Percentiles rank a stretch among this genome's conserved stretches.
These are phyloP conservation scores for Seiridium unicorne DNA, from an alignment of 2,329 filamentous ascomycete species.

Conservation along the genomic window DNA sequence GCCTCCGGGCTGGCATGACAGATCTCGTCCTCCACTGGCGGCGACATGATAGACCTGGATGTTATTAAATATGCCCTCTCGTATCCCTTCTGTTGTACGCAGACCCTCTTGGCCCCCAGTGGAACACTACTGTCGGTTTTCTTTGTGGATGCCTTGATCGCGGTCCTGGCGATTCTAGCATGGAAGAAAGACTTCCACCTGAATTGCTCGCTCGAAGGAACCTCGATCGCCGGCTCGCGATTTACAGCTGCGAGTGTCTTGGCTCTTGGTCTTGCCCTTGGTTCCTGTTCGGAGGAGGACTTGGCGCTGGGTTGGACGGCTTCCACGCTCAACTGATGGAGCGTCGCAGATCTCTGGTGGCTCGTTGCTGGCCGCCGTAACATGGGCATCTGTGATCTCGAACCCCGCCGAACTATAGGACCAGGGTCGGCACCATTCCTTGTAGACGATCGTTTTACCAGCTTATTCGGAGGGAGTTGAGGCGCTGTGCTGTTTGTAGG, in stretches of 20 bases:
- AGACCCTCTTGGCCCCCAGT: conserved; percentile 25
- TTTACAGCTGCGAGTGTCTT: conserved; percentile 21
- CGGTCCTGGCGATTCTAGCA: conserved; percentile 28
- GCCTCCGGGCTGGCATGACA: conserved; percentile 6
- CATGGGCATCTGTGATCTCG: conserved; percentile 61
- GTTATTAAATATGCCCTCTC: conserved; percentile 36
- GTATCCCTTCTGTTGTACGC: conserved; percentile 28
- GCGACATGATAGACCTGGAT: conserved; percentile 24
- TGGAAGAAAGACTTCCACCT: conserved; percentile 61
- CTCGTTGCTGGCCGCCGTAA: conserved; percentile 75
- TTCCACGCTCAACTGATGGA: conserved; percentile 49
- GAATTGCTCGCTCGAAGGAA: conserved; percentile 14
- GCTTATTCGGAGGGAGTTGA: conserved; percentile 66
- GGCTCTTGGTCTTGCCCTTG: conserved; percentile 18
- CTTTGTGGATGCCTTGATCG: conserved; percentile 18
- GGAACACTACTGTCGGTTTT: conserved; percentile 25
- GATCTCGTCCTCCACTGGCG: conserved; percentile 11
- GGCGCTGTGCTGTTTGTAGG: conserved; percentile 34
- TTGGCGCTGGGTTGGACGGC: conserved; percentile 21
- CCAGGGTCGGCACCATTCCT: conserved; percentile 44
- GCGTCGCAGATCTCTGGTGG: conserved; percentile 71
- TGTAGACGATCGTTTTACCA: conserved; percentile 71
- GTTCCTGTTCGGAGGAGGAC: conserved; percentile 24
- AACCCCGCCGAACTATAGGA: conserved; percentile 42
- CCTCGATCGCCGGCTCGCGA: conserved; percentile 11